Evolutionary conservation across 345 rosid genomes (phyloP), one percentile per base, ranked within the genome.

Genomic region (Eutrema heterophyllum): DNA sequence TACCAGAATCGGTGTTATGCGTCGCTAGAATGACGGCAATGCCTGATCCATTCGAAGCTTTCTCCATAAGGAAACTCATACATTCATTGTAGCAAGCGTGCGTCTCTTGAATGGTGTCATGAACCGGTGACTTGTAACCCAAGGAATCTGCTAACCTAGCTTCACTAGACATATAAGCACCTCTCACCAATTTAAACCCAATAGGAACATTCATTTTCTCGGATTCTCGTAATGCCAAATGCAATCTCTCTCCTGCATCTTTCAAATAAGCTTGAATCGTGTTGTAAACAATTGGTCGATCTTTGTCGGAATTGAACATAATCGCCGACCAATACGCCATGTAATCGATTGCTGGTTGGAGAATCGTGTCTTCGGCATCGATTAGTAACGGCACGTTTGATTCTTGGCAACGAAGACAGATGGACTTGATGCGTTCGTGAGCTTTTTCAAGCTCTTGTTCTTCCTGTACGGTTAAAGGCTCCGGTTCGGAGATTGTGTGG

Each of bases 311-410:
- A 79, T 86, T 91, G 83, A 71, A 74, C 73, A 35, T 29, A 33
- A 85, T 71, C 0, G 94, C 91, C 0, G 95, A 73, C 6, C 86
- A 79, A 54, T 88, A 89, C 0, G 97, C 84, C 60, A 94, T 64
- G 87, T 87, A 91, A 74, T 94, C 98, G 27, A 94, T 91, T 13
- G 90, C 88, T 0, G 98, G 97, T 58, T 94, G 98, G 60, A 91
- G 81, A 6, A 78, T 26, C 0, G 95, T 86, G 74, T 89, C 87
- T 85, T 94, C 98, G 0, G 97, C 98, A 57, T 91, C 96, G 40
- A 94, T 80, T 0, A 81, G 41, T 11, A 94, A 72, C 0, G 87
- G 90, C 3, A 91, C 74, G 58, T 80, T 81, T 8, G 84, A 82
- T 49, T 87, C 84, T 3, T 64, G 77, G 67, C 95, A 86, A 50